Conservation (phyloP, 192 early-diverging fungal species). For the Coemansia sp. region DNA sequence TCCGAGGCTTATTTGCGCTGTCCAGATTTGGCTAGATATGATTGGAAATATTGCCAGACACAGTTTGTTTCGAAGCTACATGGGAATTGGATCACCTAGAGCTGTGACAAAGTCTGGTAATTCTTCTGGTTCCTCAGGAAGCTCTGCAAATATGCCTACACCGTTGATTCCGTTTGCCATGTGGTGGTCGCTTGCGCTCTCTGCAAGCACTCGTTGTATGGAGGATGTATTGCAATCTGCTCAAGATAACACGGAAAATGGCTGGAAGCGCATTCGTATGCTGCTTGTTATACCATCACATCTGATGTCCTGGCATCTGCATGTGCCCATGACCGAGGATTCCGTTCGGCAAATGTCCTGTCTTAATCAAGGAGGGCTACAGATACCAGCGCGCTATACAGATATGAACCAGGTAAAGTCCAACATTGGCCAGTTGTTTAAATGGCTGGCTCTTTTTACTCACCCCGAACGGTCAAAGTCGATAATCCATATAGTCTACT, state of each 20-base stretch:
- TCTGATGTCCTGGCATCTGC: constrained; percentile 30
- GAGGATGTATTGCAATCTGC: background rate
- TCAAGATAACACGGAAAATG: background rate
- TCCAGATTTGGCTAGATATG: constrained; percentile 48
- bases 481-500: constrained; percentile 20
- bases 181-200: constrained; percentile 41
- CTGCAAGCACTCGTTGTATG: constrained; percentile 19
- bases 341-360: background rate
- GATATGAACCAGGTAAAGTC: background rate
- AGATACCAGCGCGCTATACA: background rate
- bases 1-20: constrained; percentile 11
- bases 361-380: background rate
- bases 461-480: constrained; percentile 6
- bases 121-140: background rate
- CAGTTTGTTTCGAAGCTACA: constrained; percentile 33
- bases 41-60: constrained; percentile 28
- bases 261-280: constrained; percentile 1
- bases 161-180: constrained; percentile 1
- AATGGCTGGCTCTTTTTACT: constrained; percentile 9
- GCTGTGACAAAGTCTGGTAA: too few species aligned
- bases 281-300: constrained; percentile 29
- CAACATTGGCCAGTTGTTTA: constrained; percentile 1
- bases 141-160: background rate
- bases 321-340: constrained; percentile 15
- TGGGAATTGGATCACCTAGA: background rate